phyloP scores from a whole-genome alignment of 2,329 filamentous ascomycete species.

The Venturia nashicola region DNA sequence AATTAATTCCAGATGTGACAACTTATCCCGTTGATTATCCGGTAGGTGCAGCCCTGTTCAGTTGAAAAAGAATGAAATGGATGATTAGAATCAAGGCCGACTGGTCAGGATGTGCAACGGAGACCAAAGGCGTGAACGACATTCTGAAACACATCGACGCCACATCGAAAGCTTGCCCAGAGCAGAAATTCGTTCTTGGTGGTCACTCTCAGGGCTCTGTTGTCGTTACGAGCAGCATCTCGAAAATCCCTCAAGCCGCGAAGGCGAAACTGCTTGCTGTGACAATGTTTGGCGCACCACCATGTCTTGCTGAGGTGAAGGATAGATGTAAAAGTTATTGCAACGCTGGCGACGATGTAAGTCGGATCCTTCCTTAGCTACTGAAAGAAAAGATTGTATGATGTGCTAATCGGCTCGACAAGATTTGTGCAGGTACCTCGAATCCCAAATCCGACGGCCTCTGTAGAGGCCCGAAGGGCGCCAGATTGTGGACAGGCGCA shows the following conservation, averaged over 20 bases:
- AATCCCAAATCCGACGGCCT: constrained; percentile 1
- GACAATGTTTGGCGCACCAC: constrained; percentile 8
- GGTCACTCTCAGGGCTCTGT: constrained; percentile 9
- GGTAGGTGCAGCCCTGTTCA: background rate
- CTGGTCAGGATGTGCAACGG: constrained; percentile 5
- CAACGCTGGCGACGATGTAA: constrained; percentile 8
- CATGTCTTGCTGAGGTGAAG: background rate
- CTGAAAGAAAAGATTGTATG: background rate
- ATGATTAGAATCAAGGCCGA: background rate
- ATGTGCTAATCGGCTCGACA: background rate
- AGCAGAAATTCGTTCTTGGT: constrained; percentile 6
- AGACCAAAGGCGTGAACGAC: constrained; percentile 8
- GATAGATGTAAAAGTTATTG: constrained; percentile 9
- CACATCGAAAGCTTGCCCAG: constrained; percentile 1
- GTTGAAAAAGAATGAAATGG: background rate
- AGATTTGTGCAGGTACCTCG: background rate
- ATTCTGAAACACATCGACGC: background rate
- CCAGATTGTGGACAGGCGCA: background rate
- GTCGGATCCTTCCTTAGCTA: background rate
- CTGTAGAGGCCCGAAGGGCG: background rate
- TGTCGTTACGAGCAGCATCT: background rate
- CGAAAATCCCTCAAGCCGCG: constrained; percentile 3
- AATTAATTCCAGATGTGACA: constrained; percentile 6
- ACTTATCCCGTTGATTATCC: constrained; percentile 9
- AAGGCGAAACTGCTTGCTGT: constrained; percentile 4